These are phyloP conservation scores for Pseudognaphalium luteoalbum DNA, from an alignment of 129 eudicot species.

Conservation along the genomic window DNA sequence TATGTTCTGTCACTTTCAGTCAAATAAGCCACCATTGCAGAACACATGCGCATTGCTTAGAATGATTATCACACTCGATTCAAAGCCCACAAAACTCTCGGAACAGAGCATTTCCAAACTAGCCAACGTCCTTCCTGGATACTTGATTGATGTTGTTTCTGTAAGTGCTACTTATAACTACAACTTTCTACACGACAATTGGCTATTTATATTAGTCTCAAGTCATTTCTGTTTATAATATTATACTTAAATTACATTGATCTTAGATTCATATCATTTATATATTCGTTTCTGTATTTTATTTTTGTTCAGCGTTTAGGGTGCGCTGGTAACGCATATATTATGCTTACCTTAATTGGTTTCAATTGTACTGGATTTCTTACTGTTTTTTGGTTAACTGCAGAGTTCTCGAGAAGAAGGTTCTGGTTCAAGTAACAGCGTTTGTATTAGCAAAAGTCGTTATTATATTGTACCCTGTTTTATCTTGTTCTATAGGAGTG, in stretches of 20 bases:
- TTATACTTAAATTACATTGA: not conserved
- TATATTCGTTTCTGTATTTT: no score
- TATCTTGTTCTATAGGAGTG: constrained; percentile 51
- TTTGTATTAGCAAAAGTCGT: constrained; percentile 28
- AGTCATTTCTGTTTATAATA: constrained; percentile 7
- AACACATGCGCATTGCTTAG: constrained; percentile 77
- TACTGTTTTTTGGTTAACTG: no score
- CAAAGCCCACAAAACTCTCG: constrained; percentile 59
- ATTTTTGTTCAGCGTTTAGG: no score
- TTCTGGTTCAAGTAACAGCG: constrained; percentile 16
- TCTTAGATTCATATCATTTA: not conserved
- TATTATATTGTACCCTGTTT: constrained; percentile 73
- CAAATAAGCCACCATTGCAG: constrained; percentile 47
- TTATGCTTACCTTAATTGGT: no score
- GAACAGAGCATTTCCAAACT: constrained; percentile 51
- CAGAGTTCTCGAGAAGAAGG: constrained; percentile 46
- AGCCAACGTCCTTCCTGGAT: constrained; percentile 9
- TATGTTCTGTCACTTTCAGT: constrained; percentile 32
- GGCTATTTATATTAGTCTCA: constrained; percentile 2
- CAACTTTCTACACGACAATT: not conserved
- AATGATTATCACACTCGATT: constrained; percentile 67
- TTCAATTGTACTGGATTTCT: no score
- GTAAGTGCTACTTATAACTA: constrained; percentile 48
- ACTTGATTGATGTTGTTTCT: not conserved
- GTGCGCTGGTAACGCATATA: no score